Percentiles rank a stretch among this genome's conserved stretches.
These are phyloP conservation scores for Alternaria rosae DNA, from an alignment of 2,329 filamentous ascomycete species.

Conservation along the genomic window DNA sequence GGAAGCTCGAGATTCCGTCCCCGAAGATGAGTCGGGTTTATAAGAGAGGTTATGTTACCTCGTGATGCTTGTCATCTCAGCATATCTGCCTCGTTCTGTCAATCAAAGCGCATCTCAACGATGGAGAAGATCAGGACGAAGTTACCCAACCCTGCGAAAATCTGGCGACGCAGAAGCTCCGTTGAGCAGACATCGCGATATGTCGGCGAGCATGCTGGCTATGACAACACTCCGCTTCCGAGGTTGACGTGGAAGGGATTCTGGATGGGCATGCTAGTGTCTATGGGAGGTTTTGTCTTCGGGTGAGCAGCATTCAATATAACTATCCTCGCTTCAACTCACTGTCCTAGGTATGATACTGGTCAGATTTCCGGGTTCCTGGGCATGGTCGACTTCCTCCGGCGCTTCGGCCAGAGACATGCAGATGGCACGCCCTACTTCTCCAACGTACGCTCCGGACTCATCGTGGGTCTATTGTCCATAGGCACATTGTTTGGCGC, in stretches of 20 bases:
- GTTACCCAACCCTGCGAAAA: slow-evolving; percentile 22
- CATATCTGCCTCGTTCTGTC: not conserved
- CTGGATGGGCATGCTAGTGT: slow-evolving; percentile 40
- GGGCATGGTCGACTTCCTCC: slow-evolving; percentile 39
- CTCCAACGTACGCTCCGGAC: slow-evolving; percentile 38
- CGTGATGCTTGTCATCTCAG: not conserved
- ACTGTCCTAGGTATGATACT: slow-evolving; percentile 28
- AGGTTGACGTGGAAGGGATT: slow-evolving; percentile 28
- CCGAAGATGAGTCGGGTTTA: not conserved
- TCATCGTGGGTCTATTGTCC: slow-evolving; percentile 59
- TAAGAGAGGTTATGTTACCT: not conserved
- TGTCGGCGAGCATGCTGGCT: slow-evolving; percentile 31
- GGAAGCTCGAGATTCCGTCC: not conserved
- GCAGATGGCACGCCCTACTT: slow-evolving; percentile 31
- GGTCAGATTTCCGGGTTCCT: slow-evolving; percentile 44
- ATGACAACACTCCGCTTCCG: slow-evolving; percentile 32
- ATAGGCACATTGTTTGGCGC: slow-evolving; percentile 78
- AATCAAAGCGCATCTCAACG: not conserved
- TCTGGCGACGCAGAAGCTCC: slow-evolving; percentile 24
- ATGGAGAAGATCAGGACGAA: slow-evolving; percentile 19
- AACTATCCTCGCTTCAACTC: not conserved
- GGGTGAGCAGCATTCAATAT: not conserved
- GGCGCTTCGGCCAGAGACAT: slow-evolving; percentile 28
- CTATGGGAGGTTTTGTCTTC: slow-evolving; percentile 33
- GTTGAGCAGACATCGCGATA: slow-evolving; percentile 22